phyloP scores from a whole-genome alignment of 1,284 basidiomycete genomes.

The Puccinia polysora region DNA sequence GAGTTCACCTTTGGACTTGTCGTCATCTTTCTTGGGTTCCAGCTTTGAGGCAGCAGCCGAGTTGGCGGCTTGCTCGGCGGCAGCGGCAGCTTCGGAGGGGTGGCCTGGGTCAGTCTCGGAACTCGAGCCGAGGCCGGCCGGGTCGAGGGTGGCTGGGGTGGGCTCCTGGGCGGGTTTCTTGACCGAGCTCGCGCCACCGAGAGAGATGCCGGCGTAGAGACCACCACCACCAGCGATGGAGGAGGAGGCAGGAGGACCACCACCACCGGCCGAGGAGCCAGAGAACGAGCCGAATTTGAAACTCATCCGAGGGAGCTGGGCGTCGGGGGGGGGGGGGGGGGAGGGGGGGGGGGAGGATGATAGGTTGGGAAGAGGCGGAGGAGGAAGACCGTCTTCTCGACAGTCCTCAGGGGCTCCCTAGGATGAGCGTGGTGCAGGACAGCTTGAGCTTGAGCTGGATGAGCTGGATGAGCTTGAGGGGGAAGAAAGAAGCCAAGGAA shows the following conservation, averaged over 20 bases:
- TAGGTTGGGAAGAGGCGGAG: too few relatives aligned
- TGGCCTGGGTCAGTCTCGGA: neutral
- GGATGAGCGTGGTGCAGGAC: too few relatives aligned
- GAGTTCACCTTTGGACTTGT: conserved; percentile 43
- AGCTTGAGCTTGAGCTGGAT: too few relatives aligned
- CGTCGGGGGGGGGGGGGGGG: too few relatives aligned
- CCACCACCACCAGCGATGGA: conserved; percentile 36
- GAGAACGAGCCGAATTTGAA: conserved; percentile 41
- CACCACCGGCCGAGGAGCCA: conserved; percentile 20
- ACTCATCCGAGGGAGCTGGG: too few relatives aligned
- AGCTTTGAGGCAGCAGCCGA: neutral
- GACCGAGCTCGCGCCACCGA: conserved; percentile 18
- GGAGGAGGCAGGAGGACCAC: neutral
- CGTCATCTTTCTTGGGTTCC: conserved; percentile 30
- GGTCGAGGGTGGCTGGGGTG: neutral
- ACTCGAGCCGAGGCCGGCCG: neutral
- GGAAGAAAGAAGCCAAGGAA: too few relatives aligned
- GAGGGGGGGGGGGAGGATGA: too few relatives aligned
- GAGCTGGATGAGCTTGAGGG: too few relatives aligned
- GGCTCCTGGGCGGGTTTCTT: conserved; percentile 21
- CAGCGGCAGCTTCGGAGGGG: neutral
- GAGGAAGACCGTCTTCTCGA: too few relatives aligned
- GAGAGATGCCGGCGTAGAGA: conserved; percentile 42
- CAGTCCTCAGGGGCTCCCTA: too few relatives aligned
- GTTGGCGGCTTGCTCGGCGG: neutral